These are phyloP conservation scores for Clonostachys solani DNA, from an alignment of 2,329 filamentous ascomycete species.

Conservation along the genomic window DNA sequence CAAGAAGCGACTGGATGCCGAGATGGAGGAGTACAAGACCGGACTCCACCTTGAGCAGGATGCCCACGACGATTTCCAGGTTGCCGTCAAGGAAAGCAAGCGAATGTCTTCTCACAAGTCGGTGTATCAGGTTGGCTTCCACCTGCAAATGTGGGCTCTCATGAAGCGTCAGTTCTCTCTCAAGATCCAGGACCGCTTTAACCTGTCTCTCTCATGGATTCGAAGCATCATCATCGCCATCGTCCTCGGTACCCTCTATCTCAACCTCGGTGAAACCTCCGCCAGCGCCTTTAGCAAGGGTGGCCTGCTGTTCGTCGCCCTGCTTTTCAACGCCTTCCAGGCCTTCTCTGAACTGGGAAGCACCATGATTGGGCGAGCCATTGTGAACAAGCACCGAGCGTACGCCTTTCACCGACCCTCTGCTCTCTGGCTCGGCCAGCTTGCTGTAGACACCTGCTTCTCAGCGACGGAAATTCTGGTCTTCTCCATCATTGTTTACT, in stretches of 20 bases:
- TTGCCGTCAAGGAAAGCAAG: slow-evolving; percentile 75
- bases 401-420: slow-evolving; percentile 82
- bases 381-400: slow-evolving; percentile 80
- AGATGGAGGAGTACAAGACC: slow-evolving; percentile 68
- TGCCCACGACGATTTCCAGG: slow-evolving; percentile 70
- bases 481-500: slow-evolving; percentile 75
- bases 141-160: slow-evolving; percentile 76
- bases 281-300: slow-evolving; percentile 77
- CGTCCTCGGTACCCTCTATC: slow-evolving; percentile 75
- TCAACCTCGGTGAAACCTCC: slow-evolving; percentile 61
- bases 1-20: slow-evolving; percentile 50
- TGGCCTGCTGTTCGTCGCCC: slow-evolving; percentile 73
- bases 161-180: slow-evolving; percentile 82
- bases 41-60: slow-evolving; percentile 60
- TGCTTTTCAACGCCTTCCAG: slow-evolving; percentile 85
- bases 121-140: slow-evolving; percentile 80
- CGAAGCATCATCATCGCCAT: slow-evolving; percentile 69
- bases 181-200: slow-evolving; percentile 81
- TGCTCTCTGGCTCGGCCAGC: slow-evolving; percentile 79
- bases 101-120: slow-evolving; percentile 69
- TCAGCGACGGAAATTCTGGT: slow-evolving; percentile 65
- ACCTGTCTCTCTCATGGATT: slow-evolving; percentile 68
- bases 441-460: slow-evolving; percentile 73
- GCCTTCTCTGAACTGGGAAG: slow-evolving; percentile 74
- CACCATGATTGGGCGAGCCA: slow-evolving; percentile 71